Conservation (phyloP, 2,329 filamentous ascomycete genomes). For the Harringtonia aguacate region DNA sequence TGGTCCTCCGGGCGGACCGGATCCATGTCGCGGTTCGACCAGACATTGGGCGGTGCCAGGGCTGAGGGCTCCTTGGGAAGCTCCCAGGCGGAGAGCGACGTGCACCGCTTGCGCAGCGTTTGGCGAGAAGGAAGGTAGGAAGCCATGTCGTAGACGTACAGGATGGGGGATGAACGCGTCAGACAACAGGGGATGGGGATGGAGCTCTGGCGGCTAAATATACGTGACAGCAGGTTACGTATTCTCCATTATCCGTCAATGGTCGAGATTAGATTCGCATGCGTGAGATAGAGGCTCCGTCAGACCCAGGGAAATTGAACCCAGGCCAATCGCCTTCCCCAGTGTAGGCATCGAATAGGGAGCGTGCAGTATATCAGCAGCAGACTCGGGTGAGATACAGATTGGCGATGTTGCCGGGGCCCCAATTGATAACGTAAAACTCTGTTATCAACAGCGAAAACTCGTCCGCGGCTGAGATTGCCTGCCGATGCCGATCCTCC, state of each 20-base stretch:
- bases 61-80: constrained; percentile 2
- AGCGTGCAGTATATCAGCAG: no score
- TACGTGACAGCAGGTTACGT: no score
- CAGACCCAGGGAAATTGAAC: no score
- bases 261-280: no score
- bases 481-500: no score
- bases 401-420: not conserved
- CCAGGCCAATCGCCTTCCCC: no score
- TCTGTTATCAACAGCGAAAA: not conserved
- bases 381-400: no score
- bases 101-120: not conserved
- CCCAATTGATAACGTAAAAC: not conserved
- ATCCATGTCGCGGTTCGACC: constrained; percentile 9
- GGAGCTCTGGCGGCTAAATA: no score
- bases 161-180: no score
- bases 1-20: constrained; percentile 7
- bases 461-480: constrained; percentile 5
- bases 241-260: not conserved
- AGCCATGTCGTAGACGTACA: not conserved
- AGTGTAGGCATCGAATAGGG: no score
- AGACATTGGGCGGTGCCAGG: not conserved
- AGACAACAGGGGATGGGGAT: no score
- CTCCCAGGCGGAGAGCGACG: constrained; percentile 1
- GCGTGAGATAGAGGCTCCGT: no score
- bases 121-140: not conserved